Percentiles rank a stretch among this genome's conserved stretches.
phyloP scores from a whole-genome alignment of 2,329 filamentous ascomycete genomes.

The Epichloe hybrida region DNA sequence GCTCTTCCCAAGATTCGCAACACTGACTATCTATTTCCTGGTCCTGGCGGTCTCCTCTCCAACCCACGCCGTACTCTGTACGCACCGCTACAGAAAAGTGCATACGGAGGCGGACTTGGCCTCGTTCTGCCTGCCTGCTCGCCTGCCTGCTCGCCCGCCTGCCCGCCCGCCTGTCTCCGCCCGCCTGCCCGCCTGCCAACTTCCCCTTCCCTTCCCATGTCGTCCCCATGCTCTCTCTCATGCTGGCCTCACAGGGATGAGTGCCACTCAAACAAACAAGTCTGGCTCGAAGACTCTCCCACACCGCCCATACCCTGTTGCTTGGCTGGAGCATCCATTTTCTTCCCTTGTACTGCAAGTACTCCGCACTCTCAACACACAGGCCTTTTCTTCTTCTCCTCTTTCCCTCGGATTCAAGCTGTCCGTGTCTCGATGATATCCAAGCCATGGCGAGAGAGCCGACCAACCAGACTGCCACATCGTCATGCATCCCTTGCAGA shows the following conservation, averaged over 20 bases:
- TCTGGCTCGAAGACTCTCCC: not conserved
- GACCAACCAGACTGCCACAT: not conserved
- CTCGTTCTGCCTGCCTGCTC: not conserved
- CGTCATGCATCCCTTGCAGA: not conserved
- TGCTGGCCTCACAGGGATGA: not conserved
- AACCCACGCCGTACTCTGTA: not conserved
- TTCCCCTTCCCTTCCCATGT: not conserved
- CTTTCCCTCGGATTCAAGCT: not conserved
- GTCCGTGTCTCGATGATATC: not conserved
- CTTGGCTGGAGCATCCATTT: not conserved
- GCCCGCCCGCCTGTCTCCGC: not conserved
- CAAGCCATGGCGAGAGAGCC: not conserved
- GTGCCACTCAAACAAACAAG: not conserved
- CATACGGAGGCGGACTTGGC: not conserved
- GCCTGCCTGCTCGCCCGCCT: not conserved
- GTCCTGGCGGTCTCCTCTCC: not conserved
- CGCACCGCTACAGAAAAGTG: not conserved
- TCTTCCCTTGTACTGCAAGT: not conserved
- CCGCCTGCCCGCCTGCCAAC: not conserved
- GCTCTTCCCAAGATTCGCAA: not conserved
- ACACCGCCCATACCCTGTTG: conserved; percentile 1
- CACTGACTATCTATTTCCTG: not conserved
- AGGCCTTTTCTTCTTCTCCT: not conserved
- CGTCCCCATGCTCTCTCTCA: not conserved
- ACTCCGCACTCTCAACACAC: not conserved